Evolutionary conservation across 2,329 filamentous ascomycete species (phyloP).

Genomic region (Taxawa tesnikishii): DNA sequence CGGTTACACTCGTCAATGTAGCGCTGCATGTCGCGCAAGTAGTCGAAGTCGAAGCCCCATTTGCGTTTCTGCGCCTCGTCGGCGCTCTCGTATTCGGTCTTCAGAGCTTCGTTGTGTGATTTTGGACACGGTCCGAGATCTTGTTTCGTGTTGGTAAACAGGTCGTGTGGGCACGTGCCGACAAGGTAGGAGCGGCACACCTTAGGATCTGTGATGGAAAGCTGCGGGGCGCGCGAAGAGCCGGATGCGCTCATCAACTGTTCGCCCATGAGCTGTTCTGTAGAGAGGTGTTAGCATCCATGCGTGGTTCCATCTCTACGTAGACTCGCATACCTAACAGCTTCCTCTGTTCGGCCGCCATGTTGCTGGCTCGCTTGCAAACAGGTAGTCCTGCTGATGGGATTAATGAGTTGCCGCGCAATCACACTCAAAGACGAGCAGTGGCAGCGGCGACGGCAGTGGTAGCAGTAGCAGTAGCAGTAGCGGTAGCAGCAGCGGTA

Average conservation of each 20-base stretch:
- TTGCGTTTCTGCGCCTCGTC: constrained; percentile 58
- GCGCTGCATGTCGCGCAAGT: constrained; percentile 88
- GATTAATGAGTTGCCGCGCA: too few species aligned
- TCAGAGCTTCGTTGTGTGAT: constrained; percentile 77
- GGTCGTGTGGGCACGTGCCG: constrained; percentile 92
- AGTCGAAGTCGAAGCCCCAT: constrained; percentile 91
- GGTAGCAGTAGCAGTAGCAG: too few species aligned
- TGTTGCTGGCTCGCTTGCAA: constrained; percentile 25
- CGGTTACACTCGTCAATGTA: constrained; percentile 96
- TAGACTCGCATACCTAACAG: constrained; percentile 55
- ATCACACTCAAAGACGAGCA: too few species aligned
- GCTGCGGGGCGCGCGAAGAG: constrained; percentile 61
- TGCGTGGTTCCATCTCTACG: neutral
- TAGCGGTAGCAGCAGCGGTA: too few species aligned
- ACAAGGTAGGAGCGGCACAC: constrained; percentile 90
- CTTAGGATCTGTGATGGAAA: constrained; percentile 82
- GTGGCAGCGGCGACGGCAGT: too few species aligned
- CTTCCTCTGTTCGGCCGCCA: constrained; percentile 97
- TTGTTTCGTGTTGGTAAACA: constrained; percentile 99
- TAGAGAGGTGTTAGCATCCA: constrained; percentile 1
- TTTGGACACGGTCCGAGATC: constrained; percentile 84
- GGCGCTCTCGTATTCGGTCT: constrained; percentile 74
- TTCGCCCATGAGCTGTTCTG: constrained; percentile 74
- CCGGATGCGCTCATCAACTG: constrained; percentile 65
- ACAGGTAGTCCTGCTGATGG: too few species aligned